phyloP scores from a whole-genome alignment of 495 filamentous ascomycete species.

The Aspergillus nidulans region DNA sequence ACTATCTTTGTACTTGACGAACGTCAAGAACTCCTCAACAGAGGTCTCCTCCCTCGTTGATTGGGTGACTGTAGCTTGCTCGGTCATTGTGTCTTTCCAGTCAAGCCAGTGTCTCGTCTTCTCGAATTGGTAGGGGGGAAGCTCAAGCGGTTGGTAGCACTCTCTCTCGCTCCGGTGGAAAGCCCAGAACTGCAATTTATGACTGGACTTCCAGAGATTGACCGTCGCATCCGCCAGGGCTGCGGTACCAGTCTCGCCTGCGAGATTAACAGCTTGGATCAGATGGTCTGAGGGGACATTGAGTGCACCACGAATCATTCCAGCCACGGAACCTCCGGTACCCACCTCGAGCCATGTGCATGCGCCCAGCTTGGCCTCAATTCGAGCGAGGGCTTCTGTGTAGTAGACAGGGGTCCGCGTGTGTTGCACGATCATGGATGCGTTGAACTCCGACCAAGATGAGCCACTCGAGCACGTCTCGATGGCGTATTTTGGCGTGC shows the following conservation, averaged over 20 bases:
- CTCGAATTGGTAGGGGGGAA: conserved; percentile 53
- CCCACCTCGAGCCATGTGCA: conserved; percentile 49
- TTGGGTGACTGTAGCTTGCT: not conserved
- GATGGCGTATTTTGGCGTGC: conserved; percentile 26
- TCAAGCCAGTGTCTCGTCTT: conserved; percentile 38
- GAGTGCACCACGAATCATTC: conserved; percentile 36
- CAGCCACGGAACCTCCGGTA: conserved; percentile 38
- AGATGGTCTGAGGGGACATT: not conserved
- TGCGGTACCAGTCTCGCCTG: conserved; percentile 16
- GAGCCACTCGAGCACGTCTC: conserved; percentile 23
- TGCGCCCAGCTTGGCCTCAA: conserved; percentile 24
- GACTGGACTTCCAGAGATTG: conserved; percentile 43
- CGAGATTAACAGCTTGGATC: conserved; percentile 43
- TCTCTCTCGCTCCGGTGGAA: conserved; percentile 32
- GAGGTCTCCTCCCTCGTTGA: not conserved
- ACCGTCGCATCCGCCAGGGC: conserved; percentile 35
- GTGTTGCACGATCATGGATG: conserved; percentile 30
- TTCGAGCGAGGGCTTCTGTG: conserved; percentile 37
- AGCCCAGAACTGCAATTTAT: conserved; percentile 40
- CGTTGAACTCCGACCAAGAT: conserved; percentile 24
- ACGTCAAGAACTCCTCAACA: not conserved
- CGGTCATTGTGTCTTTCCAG: conserved; percentile 1
- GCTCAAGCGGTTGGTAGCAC: conserved; percentile 25
- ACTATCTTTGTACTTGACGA: not conserved
- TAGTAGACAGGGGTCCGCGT: conserved; percentile 49